A percentile compares a stretch with the other conserved stretches of the same genome.
These are phyloP conservation scores for Metschnikowia sp. DNA, from an alignment of 805 yeast genomes.

Conservation along the genomic window DNA sequence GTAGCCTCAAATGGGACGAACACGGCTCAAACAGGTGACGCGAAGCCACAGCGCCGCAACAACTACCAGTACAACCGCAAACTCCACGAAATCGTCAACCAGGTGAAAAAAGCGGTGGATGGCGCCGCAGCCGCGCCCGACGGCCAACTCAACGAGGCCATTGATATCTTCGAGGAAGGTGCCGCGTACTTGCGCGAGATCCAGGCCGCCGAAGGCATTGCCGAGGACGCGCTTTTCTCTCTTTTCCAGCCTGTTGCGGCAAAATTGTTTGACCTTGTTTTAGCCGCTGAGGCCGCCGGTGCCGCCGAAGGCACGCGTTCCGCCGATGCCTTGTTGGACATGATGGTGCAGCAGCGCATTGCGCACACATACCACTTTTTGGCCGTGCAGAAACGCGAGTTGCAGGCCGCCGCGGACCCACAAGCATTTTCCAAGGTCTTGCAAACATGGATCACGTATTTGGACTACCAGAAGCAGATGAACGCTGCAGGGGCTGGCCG, in stretches of 20 bases:
- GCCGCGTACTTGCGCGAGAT: conserved; percentile 36
- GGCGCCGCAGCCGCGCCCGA: conserved; percentile 6
- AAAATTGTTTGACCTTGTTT: conserved; percentile 19
- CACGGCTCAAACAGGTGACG: not conserved
- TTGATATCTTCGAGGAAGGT: conserved; percentile 41
- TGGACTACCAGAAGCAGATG: conserved; percentile 23
- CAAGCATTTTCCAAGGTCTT: conserved; percentile 24
- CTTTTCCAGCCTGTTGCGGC: conserved; percentile 29
- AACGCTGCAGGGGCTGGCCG: conserved; percentile 6
- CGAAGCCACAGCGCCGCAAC: conserved; percentile 1
- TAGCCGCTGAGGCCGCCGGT: conserved; percentile 14
- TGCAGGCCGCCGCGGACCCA: conserved; percentile 8
- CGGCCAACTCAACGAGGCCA: conserved; percentile 25
- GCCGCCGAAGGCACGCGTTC: conserved; percentile 14
- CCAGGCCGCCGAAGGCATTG: conserved; percentile 31
- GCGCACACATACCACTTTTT: conserved; percentile 34
- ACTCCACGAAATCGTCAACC: conserved; percentile 33
- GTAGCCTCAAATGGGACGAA: not conserved
- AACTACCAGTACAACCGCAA: conserved; percentile 22
- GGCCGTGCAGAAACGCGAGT: conserved; percentile 16
- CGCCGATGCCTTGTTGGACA: conserved; percentile 21
- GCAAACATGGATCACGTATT: conserved; percentile 31
- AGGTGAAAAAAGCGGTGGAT: conserved; percentile 26
- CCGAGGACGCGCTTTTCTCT: conserved; percentile 22
- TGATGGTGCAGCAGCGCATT: conserved; percentile 27